Evolutionary conservation across 805 yeast species (phyloP), one percentile per base, ranked within the genome.

Genomic region (Metschnikowia chrysomelidarum): DNA sequence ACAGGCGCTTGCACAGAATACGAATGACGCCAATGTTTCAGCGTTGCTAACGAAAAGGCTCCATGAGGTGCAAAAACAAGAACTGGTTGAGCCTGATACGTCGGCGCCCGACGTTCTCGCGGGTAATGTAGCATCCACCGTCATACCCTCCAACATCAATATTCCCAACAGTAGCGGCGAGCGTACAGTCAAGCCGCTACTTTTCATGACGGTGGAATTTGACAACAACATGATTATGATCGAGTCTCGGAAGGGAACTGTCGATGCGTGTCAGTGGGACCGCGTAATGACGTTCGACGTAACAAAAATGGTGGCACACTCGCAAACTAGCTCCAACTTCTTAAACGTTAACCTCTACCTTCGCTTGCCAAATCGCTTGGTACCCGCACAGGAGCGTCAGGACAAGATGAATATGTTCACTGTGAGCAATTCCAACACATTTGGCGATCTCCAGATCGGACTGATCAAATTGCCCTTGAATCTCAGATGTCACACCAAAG

Each of bases 281-380:
- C 85, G 85, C 49, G 87, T 87, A 8, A 84, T 95, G 11, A 79
- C 89, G 3, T 93, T 93, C 54, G 99, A 93, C 71, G 94, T 89
- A 15, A 61, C 71, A 25, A 62, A 62, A 32, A 62, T 59, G 50
- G 50, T 52, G 34, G 40, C 51, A 6, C 42, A 70, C 72, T 25
- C 47, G 57, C 46, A 46, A 15, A 54, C 57, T 2, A 61, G 60
- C 24, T 79, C 84, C 36, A 75, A 75, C 44, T 61, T 62, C 35
- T 68, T 93, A 44, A 80, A 78, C 46, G 64, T 91, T 25, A 93
- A 87, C 56, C 73, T 87, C 14, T 93, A 85, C 56, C 82, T 84
- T 27, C 72, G 89, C 42, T 71, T 88, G 40, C 95, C 93, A 8
- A 76, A 79, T 11, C 69, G 77, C 41, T 68, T 80, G 50, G 62